phyloP scores from a whole-genome alignment of 2,329 filamentous ascomycete species.

The Microdochium nivale region DNA sequence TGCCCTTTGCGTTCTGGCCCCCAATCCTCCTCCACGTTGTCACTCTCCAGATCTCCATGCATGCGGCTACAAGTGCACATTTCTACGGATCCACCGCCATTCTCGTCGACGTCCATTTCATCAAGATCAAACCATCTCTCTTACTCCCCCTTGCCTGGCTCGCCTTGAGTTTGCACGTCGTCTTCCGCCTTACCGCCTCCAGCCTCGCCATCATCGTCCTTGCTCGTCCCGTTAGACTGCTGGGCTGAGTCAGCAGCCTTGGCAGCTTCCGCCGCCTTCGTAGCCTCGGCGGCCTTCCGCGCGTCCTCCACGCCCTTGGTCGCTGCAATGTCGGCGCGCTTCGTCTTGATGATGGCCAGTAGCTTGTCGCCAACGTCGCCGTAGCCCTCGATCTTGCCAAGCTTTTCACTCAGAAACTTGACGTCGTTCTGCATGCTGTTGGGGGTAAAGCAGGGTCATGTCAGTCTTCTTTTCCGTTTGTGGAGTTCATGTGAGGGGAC shows the following conservation, averaged over 20 bases:
- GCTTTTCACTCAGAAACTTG: conserved; percentile 59
- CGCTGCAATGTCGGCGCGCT: conserved; percentile 25
- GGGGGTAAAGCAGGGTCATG: background rate
- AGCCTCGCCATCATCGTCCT: background rate
- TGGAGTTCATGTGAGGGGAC: background rate
- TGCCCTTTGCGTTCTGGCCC: too few species aligned
- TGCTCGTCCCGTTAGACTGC: background rate
- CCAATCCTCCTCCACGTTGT: too few species aligned
- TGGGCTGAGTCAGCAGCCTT: background rate
- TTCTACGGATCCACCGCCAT: too few species aligned
- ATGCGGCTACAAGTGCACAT: too few species aligned
- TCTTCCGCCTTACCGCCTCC: background rate
- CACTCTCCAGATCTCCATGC: too few species aligned
- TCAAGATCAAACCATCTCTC: background rate
- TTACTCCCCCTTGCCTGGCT: background rate
- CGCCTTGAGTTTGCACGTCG: background rate
- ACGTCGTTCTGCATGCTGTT: conserved; percentile 68
- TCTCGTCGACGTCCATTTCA: too few species aligned
- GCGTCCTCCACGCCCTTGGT: conserved; percentile 1
- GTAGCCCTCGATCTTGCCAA: conserved; percentile 73
- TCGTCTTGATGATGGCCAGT: conserved; percentile 53
- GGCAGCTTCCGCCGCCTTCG: background rate
- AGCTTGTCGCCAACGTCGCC: conserved; percentile 65
- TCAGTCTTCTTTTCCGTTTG: conserved; percentile 2
- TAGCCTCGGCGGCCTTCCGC: background rate